Evolutionary conservation across 305 asterid genomes (phyloP), one percentile per base, ranked within the genome.

Genomic region (Fraxinus floribunda): DNA sequence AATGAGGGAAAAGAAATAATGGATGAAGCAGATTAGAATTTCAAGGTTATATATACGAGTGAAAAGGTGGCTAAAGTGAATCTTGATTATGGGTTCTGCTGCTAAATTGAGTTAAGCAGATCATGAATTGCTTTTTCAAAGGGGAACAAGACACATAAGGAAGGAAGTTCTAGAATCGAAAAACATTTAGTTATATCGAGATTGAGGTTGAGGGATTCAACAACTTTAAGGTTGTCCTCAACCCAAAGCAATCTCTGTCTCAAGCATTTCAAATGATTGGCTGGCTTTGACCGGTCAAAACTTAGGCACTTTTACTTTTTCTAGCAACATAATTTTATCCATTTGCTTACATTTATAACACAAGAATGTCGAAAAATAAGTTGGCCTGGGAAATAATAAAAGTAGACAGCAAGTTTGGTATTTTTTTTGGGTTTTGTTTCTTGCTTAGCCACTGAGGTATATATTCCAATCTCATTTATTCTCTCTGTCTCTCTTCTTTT

Each of bases 221-320:
- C 52, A 81, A 16, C 77, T 76, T 75, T 82, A 82, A 88, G 79
- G 77, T 26, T 79, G 55, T 24, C 83, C 57, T 76, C 72, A 29
- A 73, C 77, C 77, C 66, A 81, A 85, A 81, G 84, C 79, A 85
- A 83, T 81, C 77, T 78, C 78, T 13, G 70, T 84, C 80, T 75
- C n/a, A 44, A 11, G n/a, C n/a, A 44, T 44, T 44, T 44, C 89
- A 79, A 85, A 89, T 89, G 88, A 89, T 87, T 87, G 86, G 1
- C 55, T 44, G 55, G 87, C 81, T 85, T 89, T 87, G 91, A 87
- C 91, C 87, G 77, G 89, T 87, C 89, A 87, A 85, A 82, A 85
- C 64, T 44, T 83, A 10, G 20, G 44, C 81, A 29, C 85, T 83
- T 83, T 83, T 81, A 7, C 78, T 78, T 79, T 44, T 44, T 44